Base-by-base conservation (phyloP, 1,139 yeast species). In the Spathaspora sp. region DNA sequence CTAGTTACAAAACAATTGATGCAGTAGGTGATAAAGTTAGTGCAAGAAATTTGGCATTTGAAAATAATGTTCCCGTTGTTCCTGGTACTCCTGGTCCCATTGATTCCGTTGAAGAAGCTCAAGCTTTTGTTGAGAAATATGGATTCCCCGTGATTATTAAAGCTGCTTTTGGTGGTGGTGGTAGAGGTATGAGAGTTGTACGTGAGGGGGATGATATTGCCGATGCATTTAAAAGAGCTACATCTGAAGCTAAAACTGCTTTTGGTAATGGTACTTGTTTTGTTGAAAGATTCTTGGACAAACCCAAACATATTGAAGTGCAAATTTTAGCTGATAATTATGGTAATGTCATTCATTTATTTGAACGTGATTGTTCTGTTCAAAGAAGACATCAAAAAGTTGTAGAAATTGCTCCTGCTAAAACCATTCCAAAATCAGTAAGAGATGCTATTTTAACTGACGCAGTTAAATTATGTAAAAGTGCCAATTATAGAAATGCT, bases 151-250 rank as follows among this genome's bases (percentile, higher is more conserved):
- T 93, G 43, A 93, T 93, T 67, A 91, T 93, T 70, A 93, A 93
- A 73, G 99, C 99, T 39, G 99, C 99, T 40, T 93, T 88, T 64
- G 99, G 99, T 68, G 99, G 99, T 73, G 99, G 99, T 78, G 99
- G 99, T 63, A 85, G 99, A 72, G 99, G 99, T 78, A 93, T 93
- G 99, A 85, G 99, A 74, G 98, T 93, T 45, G 99, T 95, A 43
- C 80, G 95, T 64, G 97, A 93, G 68, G 98, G 97, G 58, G 99
- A 93, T 57, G 90, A 86, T 64, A 83, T 93, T 52, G 84, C 68
- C 44, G 98, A 93, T 67, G 98, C 98, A 34, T 93, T 93, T 74
- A 75, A 78, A 61, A 85, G 99, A 71, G 99, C 99, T 39, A 83
- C 88, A 38, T 86, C 96, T 36, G 99, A 95, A 74, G 99, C 99